phyloP scores from a whole-genome alignment of 306 rosid genomes.

The Elaeagnus macrophylla region DNA sequence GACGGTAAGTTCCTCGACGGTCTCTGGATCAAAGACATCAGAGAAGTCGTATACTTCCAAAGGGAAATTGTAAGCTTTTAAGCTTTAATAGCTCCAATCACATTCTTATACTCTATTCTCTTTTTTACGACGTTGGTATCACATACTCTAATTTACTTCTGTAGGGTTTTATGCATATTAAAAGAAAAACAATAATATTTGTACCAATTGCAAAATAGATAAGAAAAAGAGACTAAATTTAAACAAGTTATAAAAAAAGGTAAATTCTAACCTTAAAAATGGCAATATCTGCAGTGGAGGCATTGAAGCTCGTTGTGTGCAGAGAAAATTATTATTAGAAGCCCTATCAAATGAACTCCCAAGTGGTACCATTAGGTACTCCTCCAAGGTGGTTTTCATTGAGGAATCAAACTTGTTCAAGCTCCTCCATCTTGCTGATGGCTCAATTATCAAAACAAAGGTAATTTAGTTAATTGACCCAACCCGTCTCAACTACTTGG shows the following conservation, averaged over 20 bases:
- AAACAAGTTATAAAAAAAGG: no score
- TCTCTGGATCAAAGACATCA: constrained; percentile 31
- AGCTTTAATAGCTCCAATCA: no score
- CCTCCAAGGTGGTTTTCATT: constrained; percentile 62
- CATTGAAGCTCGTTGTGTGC: constrained; percentile 42
- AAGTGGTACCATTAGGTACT: constrained; percentile 48
- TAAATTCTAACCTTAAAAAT: no score
- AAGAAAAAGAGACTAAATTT: no score
- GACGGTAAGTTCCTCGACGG: constrained; percentile 26
- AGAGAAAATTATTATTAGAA: constrained; percentile 45
- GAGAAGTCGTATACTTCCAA: constrained; percentile 10
- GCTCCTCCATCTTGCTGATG: constrained; percentile 62
- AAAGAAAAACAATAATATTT: no score
- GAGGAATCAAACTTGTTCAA: constrained; percentile 49
- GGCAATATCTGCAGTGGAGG: not conserved
- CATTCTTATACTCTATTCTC: no score
- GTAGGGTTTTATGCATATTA: no score
- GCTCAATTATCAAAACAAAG: constrained; percentile 49
- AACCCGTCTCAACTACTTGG: no score
- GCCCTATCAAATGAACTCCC: constrained; percentile 59
- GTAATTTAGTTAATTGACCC: no score
- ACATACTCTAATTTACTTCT: no score
- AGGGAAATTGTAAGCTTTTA: constrained; percentile 33
- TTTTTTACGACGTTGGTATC: no score
- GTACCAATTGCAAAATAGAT: no score